A percentile compares a stretch with the other conserved stretches of the same genome.
Conservation (phyloP, 495 filamentous ascomycete genomes). For the Penicillium daleae region DNA sequence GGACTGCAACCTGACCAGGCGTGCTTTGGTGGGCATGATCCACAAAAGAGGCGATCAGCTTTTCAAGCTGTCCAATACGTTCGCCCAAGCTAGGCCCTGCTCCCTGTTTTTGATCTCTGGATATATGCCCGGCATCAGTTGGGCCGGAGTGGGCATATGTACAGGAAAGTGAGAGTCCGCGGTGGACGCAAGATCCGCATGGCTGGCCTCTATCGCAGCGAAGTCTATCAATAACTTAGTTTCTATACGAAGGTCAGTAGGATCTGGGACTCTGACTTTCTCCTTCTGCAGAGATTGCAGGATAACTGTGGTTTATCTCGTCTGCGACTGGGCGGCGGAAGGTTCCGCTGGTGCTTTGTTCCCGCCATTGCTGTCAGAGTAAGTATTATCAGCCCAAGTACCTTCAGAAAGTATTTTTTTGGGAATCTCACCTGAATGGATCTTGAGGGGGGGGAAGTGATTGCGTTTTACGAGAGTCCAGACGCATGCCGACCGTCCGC, state of each 20-base stretch:
- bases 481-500: slow-evolving; percentile 14
- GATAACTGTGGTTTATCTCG: slow-evolving; percentile 41
- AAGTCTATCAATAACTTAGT: slow-evolving; percentile 19
- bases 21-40: too few species aligned
- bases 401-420: too few species aligned
- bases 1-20: too few species aligned
- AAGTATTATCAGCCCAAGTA: too few species aligned
- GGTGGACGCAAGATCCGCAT: slow-evolving; percentile 34
- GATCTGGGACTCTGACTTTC: slow-evolving; percentile 28
- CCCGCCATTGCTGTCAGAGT: slow-evolving; percentile 4
- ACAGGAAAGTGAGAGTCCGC: slow-evolving; percentile 34
- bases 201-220: slow-evolving; percentile 36
- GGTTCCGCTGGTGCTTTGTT: not conserved
- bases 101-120: not conserved
- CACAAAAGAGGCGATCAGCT: too few species aligned
- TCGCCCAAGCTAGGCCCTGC: slow-evolving; percentile 22
- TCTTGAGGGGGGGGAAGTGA: too few species aligned
- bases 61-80: too few species aligned
- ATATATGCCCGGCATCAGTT: not conserved
- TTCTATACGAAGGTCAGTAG: not conserved
- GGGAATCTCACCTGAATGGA: too few species aligned
- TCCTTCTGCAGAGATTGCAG: slow-evolving; percentile 35
- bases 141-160: slow-evolving; percentile 21
- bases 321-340: slow-evolving; percentile 31
- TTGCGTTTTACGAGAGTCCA: not conserved